Conservation (phyloP, 805 yeast genomes). For the Yamadazyma ubonensis region DNA sequence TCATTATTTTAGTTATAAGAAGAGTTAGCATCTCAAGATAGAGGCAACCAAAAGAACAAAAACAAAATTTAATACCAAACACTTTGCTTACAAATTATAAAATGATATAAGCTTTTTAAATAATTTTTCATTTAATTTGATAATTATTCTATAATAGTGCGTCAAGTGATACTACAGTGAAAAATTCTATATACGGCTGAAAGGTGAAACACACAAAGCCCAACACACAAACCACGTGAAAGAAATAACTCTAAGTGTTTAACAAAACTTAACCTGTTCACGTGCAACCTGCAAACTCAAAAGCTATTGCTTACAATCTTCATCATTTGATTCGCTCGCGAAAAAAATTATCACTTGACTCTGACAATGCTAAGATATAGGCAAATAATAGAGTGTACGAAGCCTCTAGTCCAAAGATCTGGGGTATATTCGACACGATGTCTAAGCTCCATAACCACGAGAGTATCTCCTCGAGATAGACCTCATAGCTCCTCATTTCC, state of each 20-base stretch:
- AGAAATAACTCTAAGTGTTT: no score
- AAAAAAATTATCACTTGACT: slow-evolving; percentile 5
- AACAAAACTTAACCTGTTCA: not conserved
- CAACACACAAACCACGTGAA: no score
- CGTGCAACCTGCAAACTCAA: not conserved
- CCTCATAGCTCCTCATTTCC: not conserved
- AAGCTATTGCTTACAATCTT: slow-evolving; percentile 8
- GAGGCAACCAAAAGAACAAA: no score
- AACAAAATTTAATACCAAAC: no score
- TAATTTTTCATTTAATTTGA: no score
- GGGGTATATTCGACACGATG: not conserved
- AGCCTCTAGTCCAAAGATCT: not conserved
- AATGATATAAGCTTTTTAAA: no score
- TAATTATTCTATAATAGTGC: no score
- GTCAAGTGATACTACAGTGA: no score
- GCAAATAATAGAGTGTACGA: not conserved
- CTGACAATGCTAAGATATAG: slow-evolving; percentile 4
- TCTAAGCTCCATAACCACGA: not conserved
- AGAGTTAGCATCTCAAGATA: not conserved
- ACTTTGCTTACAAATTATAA: no score
- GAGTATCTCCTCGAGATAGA: not conserved
- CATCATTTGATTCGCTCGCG: slow-evolving; percentile 11
- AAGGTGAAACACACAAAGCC: no score
- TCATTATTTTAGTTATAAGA: not conserved
- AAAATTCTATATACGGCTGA: no score